These are phyloP conservation scores for Coemansia sp. DNA, from an alignment of 192 early-diverging fungal species.

Conservation along the genomic window DNA sequence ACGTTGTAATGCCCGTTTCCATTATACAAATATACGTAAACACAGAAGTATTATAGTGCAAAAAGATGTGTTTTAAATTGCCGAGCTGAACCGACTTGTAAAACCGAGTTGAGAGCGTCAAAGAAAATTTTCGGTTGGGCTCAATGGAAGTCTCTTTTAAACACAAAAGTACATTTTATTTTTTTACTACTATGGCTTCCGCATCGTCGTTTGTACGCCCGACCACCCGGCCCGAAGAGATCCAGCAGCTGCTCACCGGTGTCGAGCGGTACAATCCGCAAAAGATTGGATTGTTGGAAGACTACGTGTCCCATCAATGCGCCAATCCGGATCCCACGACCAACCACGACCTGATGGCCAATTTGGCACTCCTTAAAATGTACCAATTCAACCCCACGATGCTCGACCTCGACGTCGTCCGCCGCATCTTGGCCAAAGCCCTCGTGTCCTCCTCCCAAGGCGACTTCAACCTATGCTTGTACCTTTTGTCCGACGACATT, in stretches of 20 bases:
- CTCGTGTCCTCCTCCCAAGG: constrained; percentile 79
- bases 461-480: constrained; percentile 89
- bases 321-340: constrained; percentile 59
- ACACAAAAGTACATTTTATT: neutral
- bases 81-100: neutral
- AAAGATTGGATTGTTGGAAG: constrained; percentile 79
- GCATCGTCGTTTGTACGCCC: constrained; percentile 41
- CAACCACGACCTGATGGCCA: constrained; percentile 84
- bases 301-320: constrained; percentile 78
- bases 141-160: neutral
- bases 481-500: constrained; percentile 76
- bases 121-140: neutral
- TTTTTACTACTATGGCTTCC: constrained; percentile 10
- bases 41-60: too few relatives aligned
- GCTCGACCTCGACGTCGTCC: constrained; percentile 68
- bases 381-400: constrained; percentile 90
- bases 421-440: constrained; percentile 77
- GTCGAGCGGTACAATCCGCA: constrained; percentile 91
- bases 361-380: constrained; percentile 89
- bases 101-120: too few relatives aligned
- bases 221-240: constrained; percentile 65
- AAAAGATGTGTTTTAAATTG: neutral
- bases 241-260: constrained; percentile 71
- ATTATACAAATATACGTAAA: constrained; percentile 4
- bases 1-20: constrained; percentile 54